A percentile compares a stretch with the other conserved stretches of the same genome.
Evolutionary conservation across 2,329 filamentous ascomycete genomes (phyloP).

Genomic region (Apiospora kogelbergensis): DNA sequence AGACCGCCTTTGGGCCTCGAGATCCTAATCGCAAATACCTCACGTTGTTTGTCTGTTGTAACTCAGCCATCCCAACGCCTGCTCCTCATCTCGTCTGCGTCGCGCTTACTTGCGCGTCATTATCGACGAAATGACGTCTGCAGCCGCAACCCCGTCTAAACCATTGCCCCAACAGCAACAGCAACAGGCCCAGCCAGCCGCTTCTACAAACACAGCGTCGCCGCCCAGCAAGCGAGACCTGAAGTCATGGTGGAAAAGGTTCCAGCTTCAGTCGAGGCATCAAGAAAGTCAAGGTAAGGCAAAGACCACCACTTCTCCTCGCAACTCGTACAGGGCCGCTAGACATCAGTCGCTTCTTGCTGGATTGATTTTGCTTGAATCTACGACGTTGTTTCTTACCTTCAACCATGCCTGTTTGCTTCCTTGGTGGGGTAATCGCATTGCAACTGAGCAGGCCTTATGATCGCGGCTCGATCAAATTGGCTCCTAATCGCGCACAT

Average conservation of each 20-base stretch:
- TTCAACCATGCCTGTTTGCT: neutral
- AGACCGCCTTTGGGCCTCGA: neutral
- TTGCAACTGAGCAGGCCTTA: neutral
- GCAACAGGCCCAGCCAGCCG: conserved; percentile 6
- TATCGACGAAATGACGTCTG: conserved; percentile 31
- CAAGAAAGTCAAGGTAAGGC: conserved; percentile 42
- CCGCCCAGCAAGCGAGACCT: conserved; percentile 85
- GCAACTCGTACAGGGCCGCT: neutral
- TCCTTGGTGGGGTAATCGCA: neutral
- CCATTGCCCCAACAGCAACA: conserved; percentile 2
- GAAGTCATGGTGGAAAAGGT: conserved; percentile 96
- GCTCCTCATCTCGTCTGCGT: conserved; percentile 10
- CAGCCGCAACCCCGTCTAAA: conserved; percentile 22
- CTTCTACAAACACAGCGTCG: conserved; percentile 49
- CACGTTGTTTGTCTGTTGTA: neutral
- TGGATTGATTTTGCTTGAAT: neutral
- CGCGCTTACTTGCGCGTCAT: conserved; percentile 30
- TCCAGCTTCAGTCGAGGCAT: conserved; percentile 68
- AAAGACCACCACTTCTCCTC: neutral
- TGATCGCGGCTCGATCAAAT: neutral
- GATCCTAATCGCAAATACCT: neutral
- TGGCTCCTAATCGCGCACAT: neutral
- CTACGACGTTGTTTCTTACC: neutral
- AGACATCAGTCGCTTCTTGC: neutral
- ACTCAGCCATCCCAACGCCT: neutral